Conservation (phyloP, 2,329 filamentous ascomycete species). For the Claviceps sp. region DNA sequence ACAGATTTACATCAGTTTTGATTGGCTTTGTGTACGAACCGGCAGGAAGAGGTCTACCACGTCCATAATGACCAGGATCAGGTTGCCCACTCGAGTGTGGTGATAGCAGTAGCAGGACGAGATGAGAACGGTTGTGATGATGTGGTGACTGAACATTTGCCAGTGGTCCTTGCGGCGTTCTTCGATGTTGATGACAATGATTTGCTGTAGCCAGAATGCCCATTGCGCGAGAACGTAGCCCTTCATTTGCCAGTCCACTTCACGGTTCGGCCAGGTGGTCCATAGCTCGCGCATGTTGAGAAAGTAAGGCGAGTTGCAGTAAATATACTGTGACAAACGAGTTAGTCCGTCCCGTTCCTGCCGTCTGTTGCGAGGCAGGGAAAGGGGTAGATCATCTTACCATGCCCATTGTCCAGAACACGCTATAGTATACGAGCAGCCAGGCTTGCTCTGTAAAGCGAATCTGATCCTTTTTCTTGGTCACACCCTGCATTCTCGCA, state of each 20-base stretch:
- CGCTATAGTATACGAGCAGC: constrained; percentile 69
- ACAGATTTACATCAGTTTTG: not conserved
- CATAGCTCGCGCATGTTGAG: constrained; percentile 67
- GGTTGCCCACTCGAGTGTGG: constrained; percentile 73
- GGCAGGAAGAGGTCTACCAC: constrained; percentile 79
- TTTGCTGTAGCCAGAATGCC: constrained; percentile 89
- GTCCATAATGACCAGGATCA: constrained; percentile 88
- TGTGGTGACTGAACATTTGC: constrained; percentile 95
- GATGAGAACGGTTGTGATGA: constrained; percentile 75
- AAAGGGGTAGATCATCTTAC: constrained; percentile 33
- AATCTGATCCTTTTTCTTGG: constrained; percentile 60
- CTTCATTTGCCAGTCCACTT: constrained; percentile 67
- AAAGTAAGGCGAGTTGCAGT: constrained; percentile 66
- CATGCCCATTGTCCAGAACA: constrained; percentile 75
- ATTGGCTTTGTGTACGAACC: constrained; percentile 34
- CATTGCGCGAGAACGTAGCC: constrained; percentile 83
- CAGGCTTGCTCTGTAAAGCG: constrained; percentile 92
- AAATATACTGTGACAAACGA: constrained; percentile 51
- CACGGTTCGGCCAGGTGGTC: constrained; percentile 70
- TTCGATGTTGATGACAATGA: constrained; percentile 89
- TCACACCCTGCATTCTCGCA: constrained; percentile 58
- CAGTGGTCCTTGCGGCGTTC: constrained; percentile 86
- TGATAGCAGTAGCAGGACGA: constrained; percentile 76
- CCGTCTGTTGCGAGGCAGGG: not conserved
- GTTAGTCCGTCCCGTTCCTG: not conserved